Base-by-base conservation (phyloP, 257 asterid species). In the Agastache rugosa region DNA sequence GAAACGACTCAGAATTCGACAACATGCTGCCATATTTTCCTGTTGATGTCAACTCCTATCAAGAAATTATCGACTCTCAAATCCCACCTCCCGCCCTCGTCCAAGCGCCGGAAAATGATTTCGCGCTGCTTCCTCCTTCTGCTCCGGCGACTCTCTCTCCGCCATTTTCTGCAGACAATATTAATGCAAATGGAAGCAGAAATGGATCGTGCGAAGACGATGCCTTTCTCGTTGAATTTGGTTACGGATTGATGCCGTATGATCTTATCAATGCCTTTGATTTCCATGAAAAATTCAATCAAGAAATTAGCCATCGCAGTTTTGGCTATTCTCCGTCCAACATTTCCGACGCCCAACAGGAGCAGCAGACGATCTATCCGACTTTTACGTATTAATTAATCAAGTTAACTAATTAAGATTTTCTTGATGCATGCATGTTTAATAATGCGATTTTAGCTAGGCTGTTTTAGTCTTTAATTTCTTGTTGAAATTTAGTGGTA, bases 41-140 rank as follows among this genome's bases (percentile, higher is more conserved):
- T 8, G 11, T 35, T 17, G 78, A 72, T 27, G 3, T 35, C 42
- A 44, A 75, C 58, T 27, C 64, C 61, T 39, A 62, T 34, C 67
- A 73, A 2, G 12, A 17, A 63, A 75, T 71, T 79, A 42, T 73
- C 9, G 73, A 66, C n/a, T 8, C 71, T 4, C 81, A 70, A 17
- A 37, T 55, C 61, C 72, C 73, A 10, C 81, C 77, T 62, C 88
- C 85, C 14, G 23, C 25, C 37, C 82, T 83, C 11, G n/a, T 70
- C 25, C 84, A 87, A 75, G 59, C 66, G 54, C 75, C 77, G 56
- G 77, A 76, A 78, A 56, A 17, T 34, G 17, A 42, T 51, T 16
- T 42, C 34, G 67, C 66, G 5, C 15, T 23, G 17, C 17, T 67
- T 39, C 37, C 77, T 39, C 37, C 77, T 25, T 27, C 60, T 42